Base-by-base conservation (phyloP, 2,329 filamentous ascomycete genomes). In the Didymella glomerata region DNA sequence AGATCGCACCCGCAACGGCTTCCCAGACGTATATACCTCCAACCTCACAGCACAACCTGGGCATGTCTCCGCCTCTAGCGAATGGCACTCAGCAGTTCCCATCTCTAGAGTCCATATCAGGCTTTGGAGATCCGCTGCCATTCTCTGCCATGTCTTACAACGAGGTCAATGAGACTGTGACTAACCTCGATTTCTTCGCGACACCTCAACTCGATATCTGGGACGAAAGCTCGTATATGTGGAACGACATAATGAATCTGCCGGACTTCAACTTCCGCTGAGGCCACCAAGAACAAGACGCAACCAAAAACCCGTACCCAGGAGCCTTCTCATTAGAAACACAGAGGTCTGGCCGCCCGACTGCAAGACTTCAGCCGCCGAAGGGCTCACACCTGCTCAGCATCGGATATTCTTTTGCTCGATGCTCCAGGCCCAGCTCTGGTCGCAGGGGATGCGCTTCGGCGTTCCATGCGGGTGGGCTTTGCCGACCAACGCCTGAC, bases 121-220 rank as follows among this genome's bases (percentile, higher is more conserved):
- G 55, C 18, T 59, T 65, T 14, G 72, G 68, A 5, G 69, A 73
- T 20, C 67, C 68, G 34, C 67, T 89, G 22, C 85, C 87, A 24
- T 88, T 90, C 70, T 89, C 86, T 2, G 80, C 86, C 30, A 90
- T 90, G 88, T 90, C 88, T 0, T 86, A 89, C 57, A 83, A 88
- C 57, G 87, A 90, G 69, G 88, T 90, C 46, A 82, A 86, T 5
- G 86, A 89, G 63, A 86, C 87, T 4, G 81, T 90, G 27, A 88
- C 88, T 67, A 84, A 86, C 61, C 85, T 86, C 0, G 86, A 84
- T 4, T 84, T 86, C 25, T 85, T 89, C 61, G 84, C 86, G 18
- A 79, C 82, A 1, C 81, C 79, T 2, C 81, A 86, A 57, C 81
- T 83, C 6, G 83, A 85, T 61, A 77, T 88, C 9, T 83, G 86